These are phyloP conservation scores for Stygiomarasmius scandens DNA, from an alignment of 1,284 basidiomycete genomes.

Conservation along the genomic window DNA sequence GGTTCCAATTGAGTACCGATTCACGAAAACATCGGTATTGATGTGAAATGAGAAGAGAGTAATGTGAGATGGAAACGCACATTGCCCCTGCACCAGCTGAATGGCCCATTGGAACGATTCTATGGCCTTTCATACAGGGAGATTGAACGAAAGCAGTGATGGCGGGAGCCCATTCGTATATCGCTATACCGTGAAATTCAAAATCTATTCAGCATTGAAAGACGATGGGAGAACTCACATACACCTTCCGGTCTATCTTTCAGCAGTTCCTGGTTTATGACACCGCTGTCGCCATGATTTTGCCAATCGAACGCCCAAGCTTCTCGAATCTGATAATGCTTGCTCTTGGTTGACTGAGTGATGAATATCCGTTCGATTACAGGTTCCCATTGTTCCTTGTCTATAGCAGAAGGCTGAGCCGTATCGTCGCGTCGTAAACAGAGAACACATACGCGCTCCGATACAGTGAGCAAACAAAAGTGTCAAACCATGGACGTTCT, in stretches of 20 bases:
- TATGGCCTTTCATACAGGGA: conserved; percentile 22
- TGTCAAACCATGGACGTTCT: conserved; percentile 23
- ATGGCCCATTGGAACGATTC: conserved; percentile 24
- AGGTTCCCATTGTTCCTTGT: conserved; percentile 31
- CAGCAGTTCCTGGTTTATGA: conserved; percentile 13
- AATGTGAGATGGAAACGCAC: too few relatives aligned
- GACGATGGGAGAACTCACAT: conserved; percentile 30
- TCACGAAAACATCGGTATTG: too few relatives aligned
- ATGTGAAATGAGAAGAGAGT: too few relatives aligned
- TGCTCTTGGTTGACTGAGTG: conserved; percentile 14
- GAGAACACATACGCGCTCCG: conserved; percentile 19
- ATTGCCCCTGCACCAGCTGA: conserved; percentile 27
- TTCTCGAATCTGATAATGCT: conserved; percentile 24
- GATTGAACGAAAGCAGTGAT: conserved; percentile 23
- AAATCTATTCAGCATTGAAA: not conserved
- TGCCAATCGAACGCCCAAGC: conserved; percentile 31
- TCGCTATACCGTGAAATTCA: conserved; percentile 32
- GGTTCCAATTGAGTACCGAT: too few relatives aligned
- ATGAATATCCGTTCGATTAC: conserved; percentile 22
- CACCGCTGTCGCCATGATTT: conserved; percentile 23
- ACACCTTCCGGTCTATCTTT: conserved; percentile 34
- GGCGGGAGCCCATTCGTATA: conserved; percentile 29
- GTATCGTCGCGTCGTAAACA: not conserved
- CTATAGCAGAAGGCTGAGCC: conserved; percentile 14
- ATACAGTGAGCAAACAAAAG: conserved; percentile 27